phyloP scores from a whole-genome alignment of 2,329 filamentous ascomycete genomes.

The Mycosphaerella sp. region DNA sequence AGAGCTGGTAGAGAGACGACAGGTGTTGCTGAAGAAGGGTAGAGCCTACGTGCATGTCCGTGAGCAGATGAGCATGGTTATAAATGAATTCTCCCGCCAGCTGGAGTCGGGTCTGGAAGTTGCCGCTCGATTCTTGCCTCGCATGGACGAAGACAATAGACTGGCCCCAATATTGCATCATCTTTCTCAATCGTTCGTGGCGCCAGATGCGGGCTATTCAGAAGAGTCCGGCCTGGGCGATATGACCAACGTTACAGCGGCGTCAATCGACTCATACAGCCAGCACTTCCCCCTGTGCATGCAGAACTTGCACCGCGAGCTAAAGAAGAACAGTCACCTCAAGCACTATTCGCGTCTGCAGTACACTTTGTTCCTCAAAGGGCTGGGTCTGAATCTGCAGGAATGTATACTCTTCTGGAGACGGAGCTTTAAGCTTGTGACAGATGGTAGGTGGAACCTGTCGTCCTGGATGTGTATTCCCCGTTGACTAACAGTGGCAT shows the following conservation, averaged over 20 bases:
- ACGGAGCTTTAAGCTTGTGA: conserved; percentile 73
- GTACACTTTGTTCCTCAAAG: conserved; percentile 95
- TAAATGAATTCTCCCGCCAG: conserved; percentile 74
- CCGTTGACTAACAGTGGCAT: not conserved
- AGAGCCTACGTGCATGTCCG: conserved; percentile 86
- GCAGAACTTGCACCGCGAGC: conserved; percentile 78
- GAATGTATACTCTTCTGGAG: conserved; percentile 93
- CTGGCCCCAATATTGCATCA: conserved; percentile 69
- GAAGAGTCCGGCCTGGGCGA: conserved; percentile 52
- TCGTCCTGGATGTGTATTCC: not conserved
- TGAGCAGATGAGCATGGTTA: conserved; percentile 83
- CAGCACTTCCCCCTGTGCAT: conserved; percentile 89
- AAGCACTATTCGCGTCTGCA: conserved; percentile 92
- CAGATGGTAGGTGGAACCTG: conserved; percentile 48
- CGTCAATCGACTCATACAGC: conserved; percentile 70
- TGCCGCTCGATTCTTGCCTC: conserved; percentile 82
- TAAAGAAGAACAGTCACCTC: conserved; percentile 82
- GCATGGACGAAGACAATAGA: conserved; percentile 93
- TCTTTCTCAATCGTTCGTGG: conserved; percentile 92
- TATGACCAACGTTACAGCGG: conserved; percentile 70
- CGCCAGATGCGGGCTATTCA: conserved; percentile 77
- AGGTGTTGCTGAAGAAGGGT: conserved; percentile 69
- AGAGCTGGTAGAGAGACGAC: conserved; percentile 74
- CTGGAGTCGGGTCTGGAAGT: conserved; percentile 81
- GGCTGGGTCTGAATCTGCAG: conserved; percentile 85